These are phyloP conservation scores for Ophiostoma piceae DNA, from an alignment of 2,329 filamentous ascomycete genomes.

Conservation along the genomic window DNA sequence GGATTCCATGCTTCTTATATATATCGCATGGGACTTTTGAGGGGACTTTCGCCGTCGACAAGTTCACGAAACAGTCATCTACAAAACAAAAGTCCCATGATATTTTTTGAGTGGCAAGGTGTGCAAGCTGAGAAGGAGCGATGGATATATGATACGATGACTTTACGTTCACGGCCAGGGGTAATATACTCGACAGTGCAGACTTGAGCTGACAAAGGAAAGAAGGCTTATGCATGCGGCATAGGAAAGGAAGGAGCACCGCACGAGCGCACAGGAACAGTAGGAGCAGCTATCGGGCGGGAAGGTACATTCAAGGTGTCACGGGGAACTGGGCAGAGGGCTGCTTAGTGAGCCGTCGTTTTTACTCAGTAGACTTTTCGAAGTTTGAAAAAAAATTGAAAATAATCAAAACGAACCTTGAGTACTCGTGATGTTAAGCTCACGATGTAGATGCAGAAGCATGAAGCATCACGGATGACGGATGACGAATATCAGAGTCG, in stretches of 20 bases:
- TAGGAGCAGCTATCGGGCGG: not conserved
- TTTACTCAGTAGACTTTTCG: no score
- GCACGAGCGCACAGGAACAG: not conserved
- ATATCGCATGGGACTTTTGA: no score
- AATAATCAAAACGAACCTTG: no score
- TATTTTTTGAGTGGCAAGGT: no score
- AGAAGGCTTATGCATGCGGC: not conserved
- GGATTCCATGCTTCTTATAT: no score
- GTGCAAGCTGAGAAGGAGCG: not conserved
- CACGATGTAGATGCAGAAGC: not conserved
- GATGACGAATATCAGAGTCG: not conserved
- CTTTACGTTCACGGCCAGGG: not conserved
- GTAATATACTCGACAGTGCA: not conserved
- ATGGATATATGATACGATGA: not conserved
- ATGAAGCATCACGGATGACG: not conserved
- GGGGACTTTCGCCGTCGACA: no score
- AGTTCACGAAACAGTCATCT: no score
- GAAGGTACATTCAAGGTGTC: not conserved
- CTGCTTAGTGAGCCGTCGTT: no score
- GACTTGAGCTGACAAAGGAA: not conserved
- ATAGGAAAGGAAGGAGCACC: conserved; percentile 14
- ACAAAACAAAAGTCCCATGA: no score
- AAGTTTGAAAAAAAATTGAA: no score
- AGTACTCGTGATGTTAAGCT: no score
- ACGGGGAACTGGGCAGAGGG: not conserved